Evolutionary conservation across 139 green algal genomes (phyloP), one percentile per base, ranked within the genome.

Genomic region (Auxenochlorella pyrenoidosa): DNA sequence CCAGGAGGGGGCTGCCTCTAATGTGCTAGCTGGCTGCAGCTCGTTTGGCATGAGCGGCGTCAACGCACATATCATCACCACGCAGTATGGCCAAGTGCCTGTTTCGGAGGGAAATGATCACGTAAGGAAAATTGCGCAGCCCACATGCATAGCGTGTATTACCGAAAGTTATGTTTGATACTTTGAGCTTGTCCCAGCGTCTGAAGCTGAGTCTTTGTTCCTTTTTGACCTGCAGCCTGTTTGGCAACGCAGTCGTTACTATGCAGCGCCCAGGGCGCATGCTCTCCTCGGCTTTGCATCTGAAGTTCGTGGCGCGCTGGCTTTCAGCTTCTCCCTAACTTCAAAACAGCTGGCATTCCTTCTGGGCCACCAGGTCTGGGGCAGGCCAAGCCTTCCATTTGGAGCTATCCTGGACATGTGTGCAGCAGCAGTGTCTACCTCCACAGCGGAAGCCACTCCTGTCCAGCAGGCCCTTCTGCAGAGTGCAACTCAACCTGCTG

Each of bases 381-480:
- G 89, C n/a, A 82, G 36, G n/a, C 34, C 90, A 34, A 68, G 92
- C 38, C 73, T 96, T 58, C 89, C 93, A 1, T 91, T 77, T 1
- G 94, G 91, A 1, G 91, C 79, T 12, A 90, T 93, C 21, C 82
- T 96, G 68, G 94, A 96, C 79, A 89, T 95, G 86, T 88, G 89
- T 0, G 40, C 36, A 30, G 86, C 78, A 43, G 79, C 58, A 22
- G 36, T 34, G 38, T 38, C 79, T 43, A 60, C 51, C 36, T 75
- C n/a, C 40, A 16, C 26, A 15, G 73, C 38, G 19, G 73, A 79
- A 4, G 19, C 21, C 1, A 59, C 51, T 79, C 3, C 30, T 1
- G 4, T n/a, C 3, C 19, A 58, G 73, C 47, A 68, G 44, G 16
- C 44, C 0, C 10, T 43, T 13, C 1, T 83, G 34, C 19, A n/a